Percentiles rank a stretch among this genome's conserved stretches.
phyloP scores from a whole-genome alignment of 345 rosid genomes.

The Sonneratia caseolaris region DNA sequence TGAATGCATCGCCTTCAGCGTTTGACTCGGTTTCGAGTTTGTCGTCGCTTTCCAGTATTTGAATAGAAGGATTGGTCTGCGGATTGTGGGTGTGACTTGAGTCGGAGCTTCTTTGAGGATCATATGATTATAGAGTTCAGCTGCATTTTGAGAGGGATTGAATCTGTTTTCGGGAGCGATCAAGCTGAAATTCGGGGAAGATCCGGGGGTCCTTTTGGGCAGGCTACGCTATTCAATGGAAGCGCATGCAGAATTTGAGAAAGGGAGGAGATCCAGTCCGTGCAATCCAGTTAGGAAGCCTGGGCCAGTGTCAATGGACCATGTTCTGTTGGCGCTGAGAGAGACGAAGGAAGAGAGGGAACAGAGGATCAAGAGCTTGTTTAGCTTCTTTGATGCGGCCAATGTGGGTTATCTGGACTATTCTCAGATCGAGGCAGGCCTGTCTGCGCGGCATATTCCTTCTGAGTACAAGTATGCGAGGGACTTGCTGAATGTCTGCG shows the following conservation, averaged over 20 bases:
- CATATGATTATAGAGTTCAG: slow-evolving; percentile 3
- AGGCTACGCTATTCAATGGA: slow-evolving; percentile 7
- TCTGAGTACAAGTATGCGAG: slow-evolving; percentile 65
- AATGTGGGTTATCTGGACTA: slow-evolving; percentile 62
- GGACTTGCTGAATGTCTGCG: slow-evolving; percentile 70
- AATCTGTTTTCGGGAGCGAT: neutral
- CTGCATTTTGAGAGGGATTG: neutral
- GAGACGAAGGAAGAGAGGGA: slow-evolving; percentile 89
- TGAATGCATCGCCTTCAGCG: neutral
- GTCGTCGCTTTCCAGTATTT: neutral
- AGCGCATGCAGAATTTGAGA: slow-evolving; percentile 4
- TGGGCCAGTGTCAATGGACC: slow-evolving; percentile 49
- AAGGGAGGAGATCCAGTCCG: slow-evolving; percentile 11
- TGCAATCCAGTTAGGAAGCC: slow-evolving; percentile 20
- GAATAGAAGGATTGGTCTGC: neutral
- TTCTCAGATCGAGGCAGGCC: slow-evolving; percentile 72
- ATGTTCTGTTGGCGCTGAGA: slow-evolving; percentile 59
- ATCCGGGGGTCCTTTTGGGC: neutral
- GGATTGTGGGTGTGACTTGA: neutral
- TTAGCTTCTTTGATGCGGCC: slow-evolving; percentile 57
- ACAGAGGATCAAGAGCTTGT: slow-evolving; percentile 48
- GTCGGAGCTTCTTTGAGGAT: neutral
- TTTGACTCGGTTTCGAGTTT: neutral
- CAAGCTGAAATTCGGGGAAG: neutral
- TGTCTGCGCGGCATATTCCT: slow-evolving; percentile 69